Base-by-base conservation (phyloP, 306 rosid species). In the Trifolium pratense region DNA sequence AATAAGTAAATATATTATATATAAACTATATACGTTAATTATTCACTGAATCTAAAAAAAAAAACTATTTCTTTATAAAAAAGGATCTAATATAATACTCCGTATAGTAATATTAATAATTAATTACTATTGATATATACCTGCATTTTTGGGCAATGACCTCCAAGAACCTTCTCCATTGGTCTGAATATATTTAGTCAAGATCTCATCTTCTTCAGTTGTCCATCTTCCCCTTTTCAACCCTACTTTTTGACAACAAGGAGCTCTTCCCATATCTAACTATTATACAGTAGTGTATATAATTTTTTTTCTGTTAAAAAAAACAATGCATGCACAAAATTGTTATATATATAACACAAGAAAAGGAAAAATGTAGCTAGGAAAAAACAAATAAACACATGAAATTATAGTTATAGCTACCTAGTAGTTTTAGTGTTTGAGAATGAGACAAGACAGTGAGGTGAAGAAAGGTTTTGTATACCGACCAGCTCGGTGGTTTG, bases 121-220 rank as follows among this genome's bases (percentile, higher is more conserved):
- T n/a, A n/a, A n/a, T n/a, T n/a, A n/a, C n/a, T n/a, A n/a, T 29
- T 31, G 7, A 36, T 36, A 29, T 3, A 3, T 21, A 89, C 98
- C 97, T 52, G 98, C 97, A 82, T 89, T 89, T 21, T 85, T 88
- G 78, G 98, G 96, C 72, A 93, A 71, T 48, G 90, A 81, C 72
- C 97, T 89, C 98, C 97, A 93, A 0, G 91, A 88, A 31, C 98
- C 97, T 87, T 93, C 93, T 0, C 98, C 98, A 61, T 91, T 87
- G 37, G 46, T 75, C 39, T 74, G 78, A 74, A 93, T 93, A 74
- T 91, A 91, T 26, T 85, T 86, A 9, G 73, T 82, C 72, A 93
- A 83, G 62, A 85, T 81, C 39, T 85, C 75, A 61, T 93, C 98
- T 55, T 93, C 98, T 56, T 91, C 92, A 1, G 80, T 76, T 12